A percentile compares a stretch with the other conserved stretches of the same genome.
Evolutionary conservation across 768 basidiomycete genomes (phyloP).

Genomic region (Mycena chlorophos): DNA sequence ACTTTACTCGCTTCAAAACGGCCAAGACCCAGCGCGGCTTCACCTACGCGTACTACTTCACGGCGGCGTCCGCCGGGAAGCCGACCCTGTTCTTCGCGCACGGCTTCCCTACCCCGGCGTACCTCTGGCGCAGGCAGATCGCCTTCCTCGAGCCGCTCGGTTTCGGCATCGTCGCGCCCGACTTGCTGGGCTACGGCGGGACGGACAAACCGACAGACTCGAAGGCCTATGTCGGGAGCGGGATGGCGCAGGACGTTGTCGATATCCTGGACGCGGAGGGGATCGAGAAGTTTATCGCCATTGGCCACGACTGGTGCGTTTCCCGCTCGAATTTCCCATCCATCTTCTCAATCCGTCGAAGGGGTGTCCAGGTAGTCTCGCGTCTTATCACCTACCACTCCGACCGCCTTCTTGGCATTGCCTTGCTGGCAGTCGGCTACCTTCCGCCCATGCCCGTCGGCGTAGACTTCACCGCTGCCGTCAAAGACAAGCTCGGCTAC

Average conservation of each 20-base stretch:
- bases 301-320: constrained; percentile 42
- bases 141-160: constrained; percentile 36
- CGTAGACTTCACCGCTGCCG: constrained; percentile 7
- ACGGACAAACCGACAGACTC: constrained; percentile 47
- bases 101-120: constrained; percentile 45
- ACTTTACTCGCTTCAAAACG: constrained; percentile 27
- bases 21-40: constrained; percentile 32
- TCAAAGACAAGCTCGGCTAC: neutral
- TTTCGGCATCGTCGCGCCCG: constrained; percentile 49
- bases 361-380: constrained; percentile 37
- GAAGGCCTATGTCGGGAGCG: constrained; percentile 33
- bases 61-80: constrained; percentile 27
- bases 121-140: constrained; percentile 43
- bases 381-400: constrained; percentile 39
- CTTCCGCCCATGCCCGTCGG: constrained; percentile 22
- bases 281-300: constrained; percentile 33
- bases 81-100: constrained; percentile 44
- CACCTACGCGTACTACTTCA: constrained; percentile 38
- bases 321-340: neutral
- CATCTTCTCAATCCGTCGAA: constrained; percentile 11
- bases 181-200: constrained; percentile 54
- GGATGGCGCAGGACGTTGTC: constrained; percentile 39
- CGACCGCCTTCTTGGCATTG: constrained; percentile 42
- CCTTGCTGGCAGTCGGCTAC: constrained; percentile 40
- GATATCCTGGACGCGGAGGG: constrained; percentile 42